phyloP scores from a whole-genome alignment of 2,329 filamentous ascomycete genomes.

The Myotisia sp. region DNA sequence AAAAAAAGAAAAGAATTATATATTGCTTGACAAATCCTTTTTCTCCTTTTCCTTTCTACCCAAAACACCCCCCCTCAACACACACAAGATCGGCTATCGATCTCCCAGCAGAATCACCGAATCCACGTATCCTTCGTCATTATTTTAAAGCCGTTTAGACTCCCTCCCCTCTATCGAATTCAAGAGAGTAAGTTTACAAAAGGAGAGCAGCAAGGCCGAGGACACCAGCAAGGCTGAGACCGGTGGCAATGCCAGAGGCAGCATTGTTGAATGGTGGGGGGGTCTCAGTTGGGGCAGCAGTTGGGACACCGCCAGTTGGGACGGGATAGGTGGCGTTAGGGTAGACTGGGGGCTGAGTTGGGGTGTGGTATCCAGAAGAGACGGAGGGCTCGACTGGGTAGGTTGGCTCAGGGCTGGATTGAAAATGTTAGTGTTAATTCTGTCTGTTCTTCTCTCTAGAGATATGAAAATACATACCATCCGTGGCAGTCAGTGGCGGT shows the following conservation, averaged over 20 bases:
- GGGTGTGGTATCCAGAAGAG: neutral
- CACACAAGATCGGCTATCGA: no score
- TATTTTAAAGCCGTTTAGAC: no score
- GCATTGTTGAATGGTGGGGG: conserved; percentile 35
- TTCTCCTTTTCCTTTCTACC: no score
- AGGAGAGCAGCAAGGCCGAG: conserved; percentile 37
- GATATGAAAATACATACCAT: conserved; percentile 21
- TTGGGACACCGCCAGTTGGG: conserved; percentile 14
- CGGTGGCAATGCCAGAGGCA: conserved; percentile 34
- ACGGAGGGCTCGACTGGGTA: conserved; percentile 10
- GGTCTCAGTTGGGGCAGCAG: conserved; percentile 18
- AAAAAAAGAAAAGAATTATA: no score
- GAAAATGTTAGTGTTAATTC: conserved; percentile 6
- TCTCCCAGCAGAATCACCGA: no score
- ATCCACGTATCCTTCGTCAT: no score
- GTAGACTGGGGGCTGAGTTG: conserved; percentile 12
- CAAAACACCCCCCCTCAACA: no score
- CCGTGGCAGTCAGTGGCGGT: conserved; percentile 36
- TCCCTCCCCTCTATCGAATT: no score
- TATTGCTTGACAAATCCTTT: no score
- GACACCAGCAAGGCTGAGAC: conserved; percentile 39
- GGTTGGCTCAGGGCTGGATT: conserved; percentile 9
- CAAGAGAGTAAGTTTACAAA: no score
- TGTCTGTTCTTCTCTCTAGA: neutral
- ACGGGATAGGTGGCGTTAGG: conserved; percentile 13